A percentile compares a stretch with the other conserved stretches of the same genome.
Conservation (phyloP, 2,329 filamentous ascomycete genomes). For the Myriosclerotinia curreyana region DNA sequence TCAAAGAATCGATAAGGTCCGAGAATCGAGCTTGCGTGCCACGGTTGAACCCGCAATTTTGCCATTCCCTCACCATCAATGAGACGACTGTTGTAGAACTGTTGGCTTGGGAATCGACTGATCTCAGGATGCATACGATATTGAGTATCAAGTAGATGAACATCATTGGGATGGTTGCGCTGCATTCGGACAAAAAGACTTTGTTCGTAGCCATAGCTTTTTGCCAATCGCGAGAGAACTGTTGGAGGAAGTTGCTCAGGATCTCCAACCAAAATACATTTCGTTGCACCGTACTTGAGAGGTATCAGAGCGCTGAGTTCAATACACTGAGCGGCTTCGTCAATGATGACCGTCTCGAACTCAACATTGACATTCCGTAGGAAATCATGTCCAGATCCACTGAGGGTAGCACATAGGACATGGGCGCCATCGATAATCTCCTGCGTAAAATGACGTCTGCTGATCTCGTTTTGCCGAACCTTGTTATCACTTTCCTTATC, state of each 20-base stretch:
- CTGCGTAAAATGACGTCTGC: conserved; percentile 80
- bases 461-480: conserved; percentile 81
- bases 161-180: conserved; percentile 78
- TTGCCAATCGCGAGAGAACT: conserved; percentile 89
- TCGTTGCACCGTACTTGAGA: conserved; percentile 93
- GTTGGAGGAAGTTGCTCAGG: conserved; percentile 96
- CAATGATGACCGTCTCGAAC: conserved; percentile 97
- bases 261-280: conserved; percentile 96
- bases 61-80: conserved; percentile 84
- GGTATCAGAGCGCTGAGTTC: conserved; percentile 95
- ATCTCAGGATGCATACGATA: conserved; percentile 99
- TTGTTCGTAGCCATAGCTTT: conserved; percentile 92
- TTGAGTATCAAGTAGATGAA: conserved; percentile 94
- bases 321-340: conserved; percentile 97
- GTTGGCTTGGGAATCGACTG: conserved; percentile 80
- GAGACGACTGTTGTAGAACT: conserved; percentile 88
- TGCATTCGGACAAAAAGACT: conserved; percentile 99
- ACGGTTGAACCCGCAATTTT: conserved; percentile 69
- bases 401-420: conserved; percentile 91
- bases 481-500: conserved; percentile 83
- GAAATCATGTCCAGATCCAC: conserved; percentile 94
- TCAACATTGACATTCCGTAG: conserved; percentile 81
- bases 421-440: conserved; percentile 87
- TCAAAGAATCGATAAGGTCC: conserved; percentile 97
- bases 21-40: conserved; percentile 79